These are phyloP conservation scores for Echium plantagineum DNA, from an alignment of 257 asterid genomes.

Conservation along the genomic window DNA sequence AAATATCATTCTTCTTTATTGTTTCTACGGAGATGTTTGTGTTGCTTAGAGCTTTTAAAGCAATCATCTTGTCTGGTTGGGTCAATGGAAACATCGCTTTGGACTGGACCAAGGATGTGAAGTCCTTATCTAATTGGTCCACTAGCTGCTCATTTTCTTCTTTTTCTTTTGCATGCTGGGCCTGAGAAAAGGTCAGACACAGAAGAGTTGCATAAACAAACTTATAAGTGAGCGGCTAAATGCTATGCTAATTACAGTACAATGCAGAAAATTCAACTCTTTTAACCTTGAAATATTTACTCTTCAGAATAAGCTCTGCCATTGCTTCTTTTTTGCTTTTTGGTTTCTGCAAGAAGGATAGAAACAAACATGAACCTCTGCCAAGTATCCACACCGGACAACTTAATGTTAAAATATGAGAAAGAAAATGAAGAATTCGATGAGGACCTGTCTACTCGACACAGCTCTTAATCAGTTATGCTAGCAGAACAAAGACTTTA, in stretches of 20 bases:
- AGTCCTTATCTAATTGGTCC: conserved; percentile 72
- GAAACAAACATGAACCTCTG: background rate
- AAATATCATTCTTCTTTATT: conserved; percentile 30
- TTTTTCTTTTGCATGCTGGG: conserved; percentile 89
- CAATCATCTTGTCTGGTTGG: conserved; percentile 65
- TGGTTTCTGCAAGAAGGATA: conserved; percentile 48
- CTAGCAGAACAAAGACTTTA: background rate
- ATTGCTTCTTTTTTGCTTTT: conserved; percentile 95
- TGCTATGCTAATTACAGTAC: conserved; percentile 1
- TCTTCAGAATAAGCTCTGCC: conserved; percentile 77
- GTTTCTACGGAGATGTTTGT: conserved; percentile 28
- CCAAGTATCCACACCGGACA: too few species aligned
- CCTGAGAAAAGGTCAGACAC: conserved; percentile 35
- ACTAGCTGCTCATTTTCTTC: conserved; percentile 65
- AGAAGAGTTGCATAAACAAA: conserved; percentile 9
- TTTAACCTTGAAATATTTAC: conserved; percentile 89
- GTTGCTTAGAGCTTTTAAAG: conserved; percentile 59
- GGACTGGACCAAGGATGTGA: conserved; percentile 63
- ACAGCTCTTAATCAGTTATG: background rate
- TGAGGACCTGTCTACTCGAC: background rate
- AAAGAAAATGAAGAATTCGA: background rate
- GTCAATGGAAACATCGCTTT: conserved; percentile 61
- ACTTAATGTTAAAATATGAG: background rate
- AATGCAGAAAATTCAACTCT: conserved; percentile 8
- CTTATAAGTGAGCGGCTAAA: conserved; percentile 1